These are phyloP conservation scores for Sclerotinia trifoliorum DNA, from an alignment of 2,329 filamentous ascomycete species.

Conservation along the genomic window DNA sequence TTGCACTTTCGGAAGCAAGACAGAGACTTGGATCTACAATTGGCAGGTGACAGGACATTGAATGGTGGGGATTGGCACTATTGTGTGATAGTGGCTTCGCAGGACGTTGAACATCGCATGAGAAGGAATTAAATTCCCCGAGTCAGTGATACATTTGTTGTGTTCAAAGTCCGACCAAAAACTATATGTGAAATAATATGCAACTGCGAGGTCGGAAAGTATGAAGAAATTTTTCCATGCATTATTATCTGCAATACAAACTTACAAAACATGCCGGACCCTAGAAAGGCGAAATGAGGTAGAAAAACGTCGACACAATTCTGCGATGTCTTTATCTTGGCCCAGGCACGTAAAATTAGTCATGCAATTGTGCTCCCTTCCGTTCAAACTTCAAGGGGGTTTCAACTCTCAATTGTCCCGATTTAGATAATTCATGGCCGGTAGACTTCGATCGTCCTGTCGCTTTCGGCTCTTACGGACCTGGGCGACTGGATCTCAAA, in stretches of 20 bases:
- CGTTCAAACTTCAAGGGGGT: not conserved
- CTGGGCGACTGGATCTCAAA: not conserved
- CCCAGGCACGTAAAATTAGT: not conserved
- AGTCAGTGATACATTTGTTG: slow-evolving; percentile 13
- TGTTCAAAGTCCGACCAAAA: slow-evolving; percentile 2
- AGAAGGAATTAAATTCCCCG: slow-evolving; percentile 11
- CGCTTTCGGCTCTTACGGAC: slow-evolving; percentile 15
- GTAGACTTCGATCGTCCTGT: slow-evolving; percentile 14
- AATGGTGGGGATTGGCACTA: slow-evolving; percentile 5
- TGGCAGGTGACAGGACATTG: slow-evolving; percentile 2
- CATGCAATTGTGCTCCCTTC: slow-evolving; percentile 3
- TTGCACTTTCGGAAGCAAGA: not conserved
- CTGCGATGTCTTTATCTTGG: not conserved
- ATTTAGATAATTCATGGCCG: slow-evolving; percentile 9
- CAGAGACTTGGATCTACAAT: slow-evolving; percentile 8
- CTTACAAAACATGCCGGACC: not conserved
- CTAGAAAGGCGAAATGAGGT: not conserved
- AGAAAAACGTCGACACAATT: slow-evolving; percentile 1
- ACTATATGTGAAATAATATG: slow-evolving; percentile 1
- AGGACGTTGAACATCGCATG: slow-evolving; percentile 17
- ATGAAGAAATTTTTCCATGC: slow-evolving; percentile 4
- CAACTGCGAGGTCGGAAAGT: slow-evolving; percentile 4
- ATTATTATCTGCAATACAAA: not conserved
- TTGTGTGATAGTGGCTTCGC: slow-evolving; percentile 17
- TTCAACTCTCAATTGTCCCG: not conserved